Evolutionary conservation across 169 alveolate species (phyloP).

Genomic region (Eimeria brunetti): DNA sequence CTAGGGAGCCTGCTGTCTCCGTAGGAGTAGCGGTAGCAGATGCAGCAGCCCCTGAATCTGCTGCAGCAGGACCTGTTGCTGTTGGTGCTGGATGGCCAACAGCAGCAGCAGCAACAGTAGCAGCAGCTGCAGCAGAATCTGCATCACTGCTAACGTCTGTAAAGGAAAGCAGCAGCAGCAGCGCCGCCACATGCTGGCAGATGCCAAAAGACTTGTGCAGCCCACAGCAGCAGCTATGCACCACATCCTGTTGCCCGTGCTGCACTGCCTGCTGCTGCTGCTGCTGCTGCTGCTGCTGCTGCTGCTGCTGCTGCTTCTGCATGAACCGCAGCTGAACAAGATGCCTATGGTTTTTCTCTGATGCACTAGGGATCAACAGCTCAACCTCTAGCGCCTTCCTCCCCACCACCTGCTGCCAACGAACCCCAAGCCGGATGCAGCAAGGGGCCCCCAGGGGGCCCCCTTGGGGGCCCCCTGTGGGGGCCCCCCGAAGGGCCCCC

Average conservation of each 20-base stretch:
- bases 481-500: neutral
- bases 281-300: neutral
- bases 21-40: neutral
- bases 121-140: neutral
- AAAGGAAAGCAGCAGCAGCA: conserved; percentile 2
- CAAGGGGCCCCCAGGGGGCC: neutral
- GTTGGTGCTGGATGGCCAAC: neutral
- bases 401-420: neutral
- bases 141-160: neutral
- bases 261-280: neutral
- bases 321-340: neutral
- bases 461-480: too few species aligned
- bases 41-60: neutral
- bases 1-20: neutral
- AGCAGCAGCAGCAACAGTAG: neutral
- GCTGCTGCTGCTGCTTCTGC: conserved; percentile 15
- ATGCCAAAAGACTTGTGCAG: conserved; percentile 15
- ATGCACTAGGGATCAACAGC: neutral
- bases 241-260: neutral
- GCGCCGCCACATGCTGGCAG: conserved; percentile 15
- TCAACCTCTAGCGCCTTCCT: neutral
- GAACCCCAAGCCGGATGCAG: neutral
- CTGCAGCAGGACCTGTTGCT: neutral
- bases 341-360: neutral
- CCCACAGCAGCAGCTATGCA: conserved; percentile 22